Evolutionary conservation across 352 stramenopile genomes (phyloP).

Genomic region (Phytopythium boreale): DNA sequence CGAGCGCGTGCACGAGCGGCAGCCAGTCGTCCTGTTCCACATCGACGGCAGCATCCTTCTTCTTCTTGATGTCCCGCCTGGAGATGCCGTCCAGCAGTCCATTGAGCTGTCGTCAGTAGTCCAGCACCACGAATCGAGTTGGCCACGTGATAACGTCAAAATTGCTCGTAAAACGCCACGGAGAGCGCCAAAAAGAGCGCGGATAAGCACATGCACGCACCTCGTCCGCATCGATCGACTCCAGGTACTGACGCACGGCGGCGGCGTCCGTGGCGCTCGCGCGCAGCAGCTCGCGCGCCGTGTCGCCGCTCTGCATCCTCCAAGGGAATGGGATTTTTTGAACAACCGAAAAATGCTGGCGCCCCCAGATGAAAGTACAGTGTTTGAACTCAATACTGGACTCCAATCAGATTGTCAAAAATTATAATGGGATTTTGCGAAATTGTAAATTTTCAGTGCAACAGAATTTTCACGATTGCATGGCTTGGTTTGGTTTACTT

Average conservation of each 20-base stretch:
- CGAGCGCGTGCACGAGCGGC: constrained; percentile 53
- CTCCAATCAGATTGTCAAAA: not conserved
- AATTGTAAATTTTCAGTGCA: too few species aligned
- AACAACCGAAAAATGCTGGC: not conserved
- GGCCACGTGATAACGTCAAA: not conserved
- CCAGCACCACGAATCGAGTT: not conserved
- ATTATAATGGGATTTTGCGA: too few species aligned
- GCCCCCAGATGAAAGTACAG: not conserved
- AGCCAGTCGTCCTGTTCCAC: constrained; percentile 53
- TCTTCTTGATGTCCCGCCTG: constrained; percentile 38
- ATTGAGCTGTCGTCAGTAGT: constrained; percentile 34
- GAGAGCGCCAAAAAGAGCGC: not conserved
- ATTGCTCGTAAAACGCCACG: not conserved
- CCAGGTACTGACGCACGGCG: constrained; percentile 60
- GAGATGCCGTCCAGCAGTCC: constrained; percentile 56
- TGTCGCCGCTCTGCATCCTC: constrained; percentile 4
- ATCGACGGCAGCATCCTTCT: constrained; percentile 8
- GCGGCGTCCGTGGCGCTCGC: constrained; percentile 57
- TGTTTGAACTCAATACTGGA: not conserved
- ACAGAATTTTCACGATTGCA: not conserved
- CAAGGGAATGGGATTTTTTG: constrained; percentile 5
- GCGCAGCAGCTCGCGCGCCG: constrained; percentile 46
- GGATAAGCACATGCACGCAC: constrained; percentile 15
- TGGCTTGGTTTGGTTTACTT: not conserved
- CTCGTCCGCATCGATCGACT: constrained; percentile 54